These are phyloP conservation scores for Blumeria hordei DNA, from an alignment of 2,329 filamentous ascomycete species.

Conservation along the genomic window DNA sequence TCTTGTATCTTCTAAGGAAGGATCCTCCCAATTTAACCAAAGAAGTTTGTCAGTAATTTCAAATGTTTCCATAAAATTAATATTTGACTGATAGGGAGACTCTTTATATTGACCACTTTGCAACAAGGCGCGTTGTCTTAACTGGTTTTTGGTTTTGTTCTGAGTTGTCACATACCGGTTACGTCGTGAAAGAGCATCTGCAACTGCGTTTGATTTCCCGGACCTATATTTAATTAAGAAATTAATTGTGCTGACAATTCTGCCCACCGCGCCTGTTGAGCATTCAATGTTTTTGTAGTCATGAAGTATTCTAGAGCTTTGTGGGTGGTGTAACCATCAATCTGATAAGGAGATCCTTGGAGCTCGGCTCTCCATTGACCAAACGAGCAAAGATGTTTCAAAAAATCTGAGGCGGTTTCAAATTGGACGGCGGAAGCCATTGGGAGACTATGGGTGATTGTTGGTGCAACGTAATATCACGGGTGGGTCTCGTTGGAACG, in stretches of 20 bases:
- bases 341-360: background rate
- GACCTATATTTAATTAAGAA: background rate
- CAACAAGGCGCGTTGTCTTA: background rate
- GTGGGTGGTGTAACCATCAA: background rate
- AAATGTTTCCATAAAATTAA: background rate
- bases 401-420: no score
- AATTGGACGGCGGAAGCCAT: no score
- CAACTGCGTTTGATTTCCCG: background rate
- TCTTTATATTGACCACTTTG: background rate
- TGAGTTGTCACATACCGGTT: background rate
- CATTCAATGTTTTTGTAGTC: slow-evolving; percentile 2
- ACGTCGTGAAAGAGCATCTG: background rate
- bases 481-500: no score
- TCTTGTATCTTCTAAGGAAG: background rate
- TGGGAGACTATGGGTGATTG: no score
- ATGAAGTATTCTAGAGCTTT: slow-evolving; percentile 4
- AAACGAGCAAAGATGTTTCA: no score
- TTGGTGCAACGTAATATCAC: no score
- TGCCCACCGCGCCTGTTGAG: background rate
- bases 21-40: background rate
- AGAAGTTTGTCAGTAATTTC: background rate
- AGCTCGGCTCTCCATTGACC: no score
- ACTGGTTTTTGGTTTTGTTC: background rate
- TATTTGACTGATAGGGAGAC: background rate
- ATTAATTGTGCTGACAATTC: background rate